Evolutionary conservation across 306 rosid genomes (phyloP).

Genomic region (Delonix regia): DNA sequence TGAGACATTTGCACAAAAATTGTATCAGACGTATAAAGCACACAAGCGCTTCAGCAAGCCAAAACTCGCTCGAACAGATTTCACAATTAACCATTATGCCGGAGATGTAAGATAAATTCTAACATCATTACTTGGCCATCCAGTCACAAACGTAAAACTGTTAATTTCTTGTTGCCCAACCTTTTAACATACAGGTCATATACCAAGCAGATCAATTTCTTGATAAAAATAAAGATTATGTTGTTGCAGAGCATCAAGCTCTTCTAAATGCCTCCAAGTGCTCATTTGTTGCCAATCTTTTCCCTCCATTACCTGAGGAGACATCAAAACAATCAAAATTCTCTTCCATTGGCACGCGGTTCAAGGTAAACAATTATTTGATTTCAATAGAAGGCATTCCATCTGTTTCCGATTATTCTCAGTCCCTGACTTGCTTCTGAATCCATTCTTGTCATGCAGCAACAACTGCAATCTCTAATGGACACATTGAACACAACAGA

Average conservation of each 20-base stretch:
- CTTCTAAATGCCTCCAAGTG: constrained; percentile 74
- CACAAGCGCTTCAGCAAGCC: constrained; percentile 91
- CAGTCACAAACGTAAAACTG: constrained; percentile 5
- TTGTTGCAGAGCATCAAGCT: constrained; percentile 90
- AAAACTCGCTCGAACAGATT: constrained; percentile 80
- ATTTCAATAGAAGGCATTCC: constrained; percentile 5
- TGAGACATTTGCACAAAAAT: constrained; percentile 88
- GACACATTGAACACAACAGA: constrained; percentile 83
- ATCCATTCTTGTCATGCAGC: constrained; percentile 51
- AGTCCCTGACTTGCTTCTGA: constrained; percentile 40
- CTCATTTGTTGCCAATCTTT: constrained; percentile 70
- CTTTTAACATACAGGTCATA: constrained; percentile 59
- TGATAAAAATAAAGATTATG: constrained; percentile 88
- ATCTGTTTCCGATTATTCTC: constrained; percentile 23
- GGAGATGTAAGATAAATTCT: constrained; percentile 69
- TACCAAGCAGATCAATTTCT: constrained; percentile 86
- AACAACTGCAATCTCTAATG: constrained; percentile 90
- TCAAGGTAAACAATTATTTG: constrained; percentile 59
- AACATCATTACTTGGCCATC: not conserved
- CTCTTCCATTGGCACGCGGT: constrained; percentile 79
- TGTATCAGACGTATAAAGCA: constrained; percentile 86
- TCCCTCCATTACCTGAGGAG: constrained; percentile 84
- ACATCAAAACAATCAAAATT: constrained; percentile 84
- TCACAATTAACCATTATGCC: constrained; percentile 84
- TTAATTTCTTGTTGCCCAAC: constrained; percentile 22